Percentiles rank a stretch among this genome's conserved stretches.
These are phyloP conservation scores for Mucor sp. DNA, from an alignment of 371 early-diverging fungal genomes.

Conservation along the genomic window DNA sequence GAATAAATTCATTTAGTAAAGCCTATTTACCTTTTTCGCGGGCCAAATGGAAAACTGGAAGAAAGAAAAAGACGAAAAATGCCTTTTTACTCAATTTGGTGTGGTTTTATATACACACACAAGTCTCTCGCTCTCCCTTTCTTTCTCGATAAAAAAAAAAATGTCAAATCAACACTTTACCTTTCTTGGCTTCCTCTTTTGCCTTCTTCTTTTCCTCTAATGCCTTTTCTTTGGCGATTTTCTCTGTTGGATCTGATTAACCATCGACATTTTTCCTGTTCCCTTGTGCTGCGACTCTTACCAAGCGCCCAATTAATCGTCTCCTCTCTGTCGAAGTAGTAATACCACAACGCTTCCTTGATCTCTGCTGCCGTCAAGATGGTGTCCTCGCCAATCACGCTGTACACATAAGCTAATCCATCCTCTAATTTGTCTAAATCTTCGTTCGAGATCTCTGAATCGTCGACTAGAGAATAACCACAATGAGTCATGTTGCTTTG, in stretches of 20 bases:
- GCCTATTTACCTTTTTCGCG: neutral
- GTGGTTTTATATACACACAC: neutral
- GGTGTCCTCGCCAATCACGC: constrained; percentile 55
- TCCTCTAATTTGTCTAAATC: constrained; percentile 53
- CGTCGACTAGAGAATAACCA: constrained; percentile 28
- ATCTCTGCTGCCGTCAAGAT: constrained; percentile 56
- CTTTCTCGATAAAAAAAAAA: neutral
- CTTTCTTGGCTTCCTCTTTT: constrained; percentile 33
- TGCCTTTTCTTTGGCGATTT: constrained; percentile 35
- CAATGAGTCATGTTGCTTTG: neutral
- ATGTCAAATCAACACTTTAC: constrained; percentile 4
- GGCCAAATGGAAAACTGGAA: neutral
- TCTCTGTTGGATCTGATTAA: constrained; percentile 26
- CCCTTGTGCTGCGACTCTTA: constrained; percentile 24
- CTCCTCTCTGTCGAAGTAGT: constrained; percentile 62
- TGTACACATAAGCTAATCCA: constrained; percentile 52
- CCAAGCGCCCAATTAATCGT: constrained; percentile 62
- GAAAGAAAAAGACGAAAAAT: neutral
- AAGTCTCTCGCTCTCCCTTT: neutral
- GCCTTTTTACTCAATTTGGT: neutral
- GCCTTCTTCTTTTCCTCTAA: constrained; percentile 48
- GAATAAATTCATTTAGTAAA: neutral
- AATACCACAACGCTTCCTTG: constrained; percentile 69
- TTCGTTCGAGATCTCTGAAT: constrained; percentile 44
- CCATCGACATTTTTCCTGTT: neutral